phyloP scores from a whole-genome alignment of 140 eudicot species.

The Bidens hawaiensis region DNA sequence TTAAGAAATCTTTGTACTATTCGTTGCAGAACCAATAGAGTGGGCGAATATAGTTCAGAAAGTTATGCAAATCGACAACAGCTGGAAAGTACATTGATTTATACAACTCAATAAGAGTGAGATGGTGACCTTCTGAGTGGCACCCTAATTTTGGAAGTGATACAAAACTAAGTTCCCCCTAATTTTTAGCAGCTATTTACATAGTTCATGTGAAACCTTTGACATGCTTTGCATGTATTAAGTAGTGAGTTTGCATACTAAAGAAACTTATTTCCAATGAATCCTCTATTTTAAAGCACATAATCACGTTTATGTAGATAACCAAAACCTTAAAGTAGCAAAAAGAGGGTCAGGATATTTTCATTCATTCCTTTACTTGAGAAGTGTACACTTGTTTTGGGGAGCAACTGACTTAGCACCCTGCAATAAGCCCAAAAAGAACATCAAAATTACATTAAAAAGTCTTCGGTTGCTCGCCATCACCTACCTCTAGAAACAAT shows the following conservation, averaged over 20 bases:
- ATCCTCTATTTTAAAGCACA: not conserved
- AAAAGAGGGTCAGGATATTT: slow-evolving; percentile 11
- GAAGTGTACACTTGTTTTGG: slow-evolving; percentile 45
- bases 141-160: not conserved
- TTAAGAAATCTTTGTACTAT: not conserved
- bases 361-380: slow-evolving; percentile 32
- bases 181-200: too few species aligned
- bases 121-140: slow-evolving; percentile 17
- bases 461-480: slow-evolving; percentile 28
- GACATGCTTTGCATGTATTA: not conserved
- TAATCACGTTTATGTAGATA: not conserved
- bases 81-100: slow-evolving; percentile 79
- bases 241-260: not conserved
- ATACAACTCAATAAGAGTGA: slow-evolving; percentile 55
- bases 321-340: not conserved
- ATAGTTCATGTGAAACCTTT: not conserved
- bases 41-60: slow-evolving; percentile 49
- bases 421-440: slow-evolving; percentile 20
- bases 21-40: slow-evolving; percentile 55
- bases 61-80: slow-evolving; percentile 62
- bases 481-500: slow-evolving; percentile 27
- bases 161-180: not conserved
- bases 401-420: slow-evolving; percentile 32
- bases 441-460: slow-evolving; percentile 28
- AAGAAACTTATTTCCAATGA: not conserved